Percentiles rank a stretch among this genome's conserved stretches.
Evolutionary conservation across 169 alveolate genomes (phyloP).

Genomic region (Eimeria praecox): DNA sequence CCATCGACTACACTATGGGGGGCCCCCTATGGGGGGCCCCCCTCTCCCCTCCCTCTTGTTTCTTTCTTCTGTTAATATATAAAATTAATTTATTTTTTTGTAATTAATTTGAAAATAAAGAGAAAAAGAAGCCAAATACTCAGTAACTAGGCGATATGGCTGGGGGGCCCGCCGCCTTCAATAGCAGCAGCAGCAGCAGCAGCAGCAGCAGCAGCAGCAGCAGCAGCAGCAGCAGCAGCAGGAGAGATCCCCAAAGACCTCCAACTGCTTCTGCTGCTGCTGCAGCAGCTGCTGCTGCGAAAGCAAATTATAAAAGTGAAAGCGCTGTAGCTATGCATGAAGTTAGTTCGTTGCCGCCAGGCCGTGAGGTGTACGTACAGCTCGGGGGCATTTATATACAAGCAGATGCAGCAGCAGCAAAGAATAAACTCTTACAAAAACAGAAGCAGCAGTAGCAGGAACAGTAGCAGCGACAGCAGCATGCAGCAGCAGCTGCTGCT

Average conservation of each 20-base stretch:
- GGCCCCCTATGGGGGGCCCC: neutral
- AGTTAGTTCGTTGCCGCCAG: conserved; percentile 54
- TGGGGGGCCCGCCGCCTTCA: neutral
- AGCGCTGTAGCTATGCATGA: conserved; percentile 69
- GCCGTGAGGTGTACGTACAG: conserved; percentile 81
- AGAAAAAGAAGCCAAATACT: neutral
- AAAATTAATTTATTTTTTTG: neutral
- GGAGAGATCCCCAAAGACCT: too few relatives aligned
- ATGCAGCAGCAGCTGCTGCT: neutral
- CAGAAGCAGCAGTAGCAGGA: conserved; percentile 19
- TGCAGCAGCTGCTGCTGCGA: neutral
- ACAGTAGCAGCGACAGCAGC: neutral
- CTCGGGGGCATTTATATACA: conserved; percentile 55
- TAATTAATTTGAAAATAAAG: neutral
- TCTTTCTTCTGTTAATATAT: neutral
- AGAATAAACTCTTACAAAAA: neutral
- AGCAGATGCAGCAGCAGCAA: conserved; percentile 44
- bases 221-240: neutral
- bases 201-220: neutral
- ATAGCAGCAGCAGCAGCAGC: neutral
- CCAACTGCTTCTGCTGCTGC: neutral
- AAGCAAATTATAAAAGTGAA: conserved; percentile 24
- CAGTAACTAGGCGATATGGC: neutral
- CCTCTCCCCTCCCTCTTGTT: too few relatives aligned
- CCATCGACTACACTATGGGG: too few relatives aligned